Evolutionary conservation across 768 basidiomycete species (phyloP), one percentile per base, ranked within the genome.

Genomic region (Mycena amicta): DNA sequence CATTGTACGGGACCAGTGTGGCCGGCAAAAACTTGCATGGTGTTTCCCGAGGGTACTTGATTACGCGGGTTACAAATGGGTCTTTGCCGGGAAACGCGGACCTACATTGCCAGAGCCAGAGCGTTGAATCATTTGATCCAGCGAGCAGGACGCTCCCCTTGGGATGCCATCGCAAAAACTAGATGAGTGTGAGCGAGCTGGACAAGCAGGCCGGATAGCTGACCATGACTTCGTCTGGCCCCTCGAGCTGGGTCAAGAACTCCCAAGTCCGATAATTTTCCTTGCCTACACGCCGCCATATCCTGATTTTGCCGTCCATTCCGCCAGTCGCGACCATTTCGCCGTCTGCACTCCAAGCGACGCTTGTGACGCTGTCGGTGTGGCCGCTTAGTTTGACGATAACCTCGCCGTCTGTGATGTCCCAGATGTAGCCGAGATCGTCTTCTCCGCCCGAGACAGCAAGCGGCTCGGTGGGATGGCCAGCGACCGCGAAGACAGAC

Each of bases 161-260:
- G 0, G 97, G 97, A 78, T 99, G 97, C 96, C 96, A 99, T 76
- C 86, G 80, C 50, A 98, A 68, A 83, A 93, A 98, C 95, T 98
- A 58, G 4, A 55, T 30, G 23, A 30, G 23, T 56, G 26, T n/a
- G n/a, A 12, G 53, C 65, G 47, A 56, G 62, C 5, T 31, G 26
- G 23, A 18, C 49, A 29, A 33, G 18, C 16, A n/a, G 27, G 37
- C n/a, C 18, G 56, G 56, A 62, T 45, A 18, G 76, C 87, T 61
- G 68, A 96, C 96, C 82, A 89, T 90, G 62, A 98, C 89, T 78
- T 99, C 97, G 74, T 97, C 95, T 6, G 93, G 92, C 2, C 96
- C 96, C 65, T 94, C 89, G 31, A 99, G 76, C 68, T 91, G 91
- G 4, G 92, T 95, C 72, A 97, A 76, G 71, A 98, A 96, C 72